A percentile compares a stretch with the other conserved stretches of the same genome.
These are phyloP conservation scores for Ustilago trichophora DNA, from an alignment of 1,284 basidiomycete genomes.

Conservation along the genomic window DNA sequence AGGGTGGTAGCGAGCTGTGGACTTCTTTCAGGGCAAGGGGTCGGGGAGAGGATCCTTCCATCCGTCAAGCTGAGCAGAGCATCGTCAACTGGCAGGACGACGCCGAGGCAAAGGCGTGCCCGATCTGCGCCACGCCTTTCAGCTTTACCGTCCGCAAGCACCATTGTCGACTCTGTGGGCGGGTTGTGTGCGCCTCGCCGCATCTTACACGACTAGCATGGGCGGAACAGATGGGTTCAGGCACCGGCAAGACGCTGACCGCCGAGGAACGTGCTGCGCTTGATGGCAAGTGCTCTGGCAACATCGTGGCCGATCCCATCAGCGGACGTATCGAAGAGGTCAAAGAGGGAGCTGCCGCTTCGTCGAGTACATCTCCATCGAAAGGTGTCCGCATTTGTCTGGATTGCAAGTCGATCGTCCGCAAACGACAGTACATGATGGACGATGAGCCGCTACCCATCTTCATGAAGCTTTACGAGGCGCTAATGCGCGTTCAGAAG, in stretches of 20 bases:
- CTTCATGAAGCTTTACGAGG: constrained; percentile 69
- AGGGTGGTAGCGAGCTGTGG: constrained; percentile 46
- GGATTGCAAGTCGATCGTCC: constrained; percentile 79
- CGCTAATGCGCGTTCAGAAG: constrained; percentile 77
- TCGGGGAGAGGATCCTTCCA: constrained; percentile 37
- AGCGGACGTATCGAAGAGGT: constrained; percentile 41
- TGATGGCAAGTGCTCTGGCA: constrained; percentile 46
- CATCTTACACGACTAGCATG: constrained; percentile 68
- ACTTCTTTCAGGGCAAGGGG: constrained; percentile 38
- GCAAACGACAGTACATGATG: constrained; percentile 80
- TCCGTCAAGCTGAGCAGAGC: constrained; percentile 74
- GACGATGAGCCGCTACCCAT: constrained; percentile 75
- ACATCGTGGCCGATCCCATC: constrained; percentile 48
- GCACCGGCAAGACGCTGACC: constrained; percentile 25
- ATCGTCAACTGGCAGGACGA: constrained; percentile 97
- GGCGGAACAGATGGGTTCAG: constrained; percentile 31
- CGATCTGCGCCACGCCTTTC: constrained; percentile 87
- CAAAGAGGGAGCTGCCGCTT: constrained; percentile 27
- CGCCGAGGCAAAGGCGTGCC: constrained; percentile 77
- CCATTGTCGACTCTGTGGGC: constrained; percentile 92
- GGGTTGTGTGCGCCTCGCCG: constrained; percentile 89
- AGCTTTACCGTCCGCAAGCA: constrained; percentile 92
- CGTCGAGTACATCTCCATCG: constrained; percentile 4
- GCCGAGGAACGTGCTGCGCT: constrained; percentile 20
- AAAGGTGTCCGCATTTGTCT: constrained; percentile 75